Conservation (phyloP, 2,329 filamentous ascomycete species). For the Pseudocercospora ulei region DNA sequence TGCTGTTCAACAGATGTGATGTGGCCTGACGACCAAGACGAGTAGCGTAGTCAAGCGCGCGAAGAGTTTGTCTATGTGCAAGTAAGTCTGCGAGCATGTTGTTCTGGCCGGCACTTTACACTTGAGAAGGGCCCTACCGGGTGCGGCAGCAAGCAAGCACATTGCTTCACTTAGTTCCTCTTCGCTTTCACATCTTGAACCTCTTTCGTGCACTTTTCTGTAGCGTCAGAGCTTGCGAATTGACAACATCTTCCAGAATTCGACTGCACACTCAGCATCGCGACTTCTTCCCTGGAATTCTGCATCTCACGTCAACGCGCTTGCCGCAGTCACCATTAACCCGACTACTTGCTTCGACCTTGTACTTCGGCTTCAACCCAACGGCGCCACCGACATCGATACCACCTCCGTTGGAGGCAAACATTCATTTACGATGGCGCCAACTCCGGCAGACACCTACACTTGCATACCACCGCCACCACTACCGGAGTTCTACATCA, state of each 20-base stretch:
- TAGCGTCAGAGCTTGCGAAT: not conserved
- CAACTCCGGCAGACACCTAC: constrained; percentile 14
- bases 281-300: no score
- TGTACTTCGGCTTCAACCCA: not conserved
- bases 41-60: no score
- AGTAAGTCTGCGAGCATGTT: no score
- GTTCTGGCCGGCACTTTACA: no score
- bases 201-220: not conserved
- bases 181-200: constrained; percentile 3
- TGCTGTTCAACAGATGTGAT: no score
- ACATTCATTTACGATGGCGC: constrained; percentile 18
- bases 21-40: no score
- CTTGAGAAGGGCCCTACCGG: no score
- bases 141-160: no score
- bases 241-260: no score
- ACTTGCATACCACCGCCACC: constrained; percentile 27
- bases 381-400: constrained; percentile 8
- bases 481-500: constrained; percentile 26
- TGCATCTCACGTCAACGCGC: not conserved
- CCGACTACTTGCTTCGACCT: not conserved
- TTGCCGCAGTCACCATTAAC: not conserved
- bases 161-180: no score
- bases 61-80: no score
- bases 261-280: no score
- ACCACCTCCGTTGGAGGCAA: constrained; percentile 7